Conservation (phyloP, 371 early-diverging fungal genomes). For the Rhizopus sp. region DNA sequence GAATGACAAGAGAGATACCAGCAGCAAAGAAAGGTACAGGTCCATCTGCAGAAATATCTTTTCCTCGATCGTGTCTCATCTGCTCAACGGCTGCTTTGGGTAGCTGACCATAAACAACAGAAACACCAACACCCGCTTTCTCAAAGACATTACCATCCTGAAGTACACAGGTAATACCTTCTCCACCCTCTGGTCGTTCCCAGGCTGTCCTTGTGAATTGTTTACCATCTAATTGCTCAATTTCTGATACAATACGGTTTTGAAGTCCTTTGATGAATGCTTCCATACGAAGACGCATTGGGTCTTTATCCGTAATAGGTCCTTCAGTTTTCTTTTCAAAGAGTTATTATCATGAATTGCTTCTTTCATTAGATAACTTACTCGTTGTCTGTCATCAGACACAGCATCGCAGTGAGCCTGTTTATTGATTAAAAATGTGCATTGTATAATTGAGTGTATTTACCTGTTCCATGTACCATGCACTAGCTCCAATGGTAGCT, state of each 20-base stretch:
- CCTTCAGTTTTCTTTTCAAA: constrained; percentile 34
- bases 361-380: constrained; percentile 15
- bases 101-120: constrained; percentile 75
- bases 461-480: constrained; percentile 21
- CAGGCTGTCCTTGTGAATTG: constrained; percentile 76
- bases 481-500: constrained; percentile 15
- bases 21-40: constrained; percentile 81
- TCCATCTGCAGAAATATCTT: constrained; percentile 45
- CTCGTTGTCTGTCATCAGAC: constrained; percentile 33
- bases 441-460: neutral
- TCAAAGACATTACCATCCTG: constrained; percentile 91
- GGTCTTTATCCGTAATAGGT: constrained; percentile 41
- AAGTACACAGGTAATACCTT: constrained; percentile 88
- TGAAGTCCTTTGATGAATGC: constrained; percentile 76
- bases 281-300: constrained; percentile 86
- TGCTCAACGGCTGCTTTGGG: constrained; percentile 72
- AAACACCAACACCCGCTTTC: constrained; percentile 92
- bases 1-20: constrained; percentile 89
- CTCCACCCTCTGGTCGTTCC: constrained; percentile 84
- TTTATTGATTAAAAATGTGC: neutral
- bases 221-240: constrained; percentile 61
- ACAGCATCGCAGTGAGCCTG: constrained; percentile 38
- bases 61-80: constrained; percentile 72
- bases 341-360: neutral
- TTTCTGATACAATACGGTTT: constrained; percentile 56